Base-by-base conservation (phyloP, 2,329 filamentous ascomycete genomes). In the Aspergillus piperis region DNA sequence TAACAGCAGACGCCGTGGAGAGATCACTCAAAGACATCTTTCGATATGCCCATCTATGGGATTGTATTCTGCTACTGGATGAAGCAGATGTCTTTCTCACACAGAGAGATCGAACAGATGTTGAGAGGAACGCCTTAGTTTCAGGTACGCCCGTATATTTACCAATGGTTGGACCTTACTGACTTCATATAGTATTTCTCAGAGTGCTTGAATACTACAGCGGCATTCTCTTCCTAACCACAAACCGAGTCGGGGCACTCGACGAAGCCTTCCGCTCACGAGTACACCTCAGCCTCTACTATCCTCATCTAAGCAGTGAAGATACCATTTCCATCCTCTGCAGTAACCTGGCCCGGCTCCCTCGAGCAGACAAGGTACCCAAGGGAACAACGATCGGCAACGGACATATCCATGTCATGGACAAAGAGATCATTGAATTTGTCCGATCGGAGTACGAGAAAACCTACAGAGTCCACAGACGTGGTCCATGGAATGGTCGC, bases 1-100 rank as follows among this genome's bases (percentile, higher is more conserved):
- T 78, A n/a, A 77, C 75, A 0, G 76, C 81, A 0, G 63, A 71
- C 3, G 74, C 78, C 1, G 77, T 82, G 2, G 80, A 82, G 66
- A 61, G 61, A 0, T 73, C 70, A 0, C 71, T 82, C 1, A 76
- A 73, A 63, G 74, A 80, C 2, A 76, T 81, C 6, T 82, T 82
- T 69, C 73, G 74, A 1, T 71, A 79, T 0, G 79, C 79, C 0
- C 70, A 78, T 47, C 60, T 75, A 0, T 80, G 68, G 67, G 63
- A 66, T 8, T 66, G 64, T 47, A 52, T 69, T 3, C 42, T 68
- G 44, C 57, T 70, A n/a, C 38, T 69, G 25, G 66, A 67, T 38
- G 65, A 67, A 41, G 65, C 65, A 5, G 65, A 66, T 41, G 58
- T 67, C 1, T 67, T 66, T 30, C 48, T 69, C 23, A 50, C 60